phyloP scores from a whole-genome alignment of 345 rosid genomes.

The Arabidopsis suecica region DNA sequence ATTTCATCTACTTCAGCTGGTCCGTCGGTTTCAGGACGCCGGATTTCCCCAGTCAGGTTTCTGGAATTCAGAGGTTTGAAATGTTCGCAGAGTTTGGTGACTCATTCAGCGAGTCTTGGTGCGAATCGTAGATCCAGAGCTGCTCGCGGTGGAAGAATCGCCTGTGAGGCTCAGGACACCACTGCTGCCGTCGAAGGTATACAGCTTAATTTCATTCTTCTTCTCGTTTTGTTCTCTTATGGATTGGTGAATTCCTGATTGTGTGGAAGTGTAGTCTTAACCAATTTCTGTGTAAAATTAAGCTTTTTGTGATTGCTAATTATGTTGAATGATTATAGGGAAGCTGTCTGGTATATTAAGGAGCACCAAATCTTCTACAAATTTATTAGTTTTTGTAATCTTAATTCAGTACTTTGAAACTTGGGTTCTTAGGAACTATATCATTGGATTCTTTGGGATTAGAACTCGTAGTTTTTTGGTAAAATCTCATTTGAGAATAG shows the following conservation, averaged over 20 bases:
- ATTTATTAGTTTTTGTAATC: neutral
- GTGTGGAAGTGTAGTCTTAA: neutral
- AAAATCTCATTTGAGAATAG: neutral
- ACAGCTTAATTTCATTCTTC: neutral
- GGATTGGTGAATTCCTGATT: neutral
- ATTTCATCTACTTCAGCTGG: constrained; percentile 24
- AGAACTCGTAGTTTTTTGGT: neutral
- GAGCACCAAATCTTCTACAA: neutral
- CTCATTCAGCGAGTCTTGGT: constrained; percentile 22
- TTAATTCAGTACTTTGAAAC: neutral
- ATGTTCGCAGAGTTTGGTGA: constrained; percentile 33
- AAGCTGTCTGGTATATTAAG: too few species aligned
- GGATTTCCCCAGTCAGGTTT: constrained; percentile 28
- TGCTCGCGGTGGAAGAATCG: constrained; percentile 32
- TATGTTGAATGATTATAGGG: neutral
- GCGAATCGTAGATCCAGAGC: constrained; percentile 8
- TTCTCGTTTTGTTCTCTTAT: neutral
- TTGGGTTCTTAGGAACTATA: too few species aligned
- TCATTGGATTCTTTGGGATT: neutral
- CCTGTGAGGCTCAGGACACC: constrained; percentile 44
- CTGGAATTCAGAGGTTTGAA: constrained; percentile 39
- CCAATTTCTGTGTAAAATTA: neutral
- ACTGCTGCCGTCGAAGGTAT: constrained; percentile 45
- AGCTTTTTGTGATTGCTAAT: neutral
- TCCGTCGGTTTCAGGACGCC: constrained; percentile 30